Conservation (phyloP, 495 filamentous ascomycete genomes). For the Penicillium roqueforti region DNA sequence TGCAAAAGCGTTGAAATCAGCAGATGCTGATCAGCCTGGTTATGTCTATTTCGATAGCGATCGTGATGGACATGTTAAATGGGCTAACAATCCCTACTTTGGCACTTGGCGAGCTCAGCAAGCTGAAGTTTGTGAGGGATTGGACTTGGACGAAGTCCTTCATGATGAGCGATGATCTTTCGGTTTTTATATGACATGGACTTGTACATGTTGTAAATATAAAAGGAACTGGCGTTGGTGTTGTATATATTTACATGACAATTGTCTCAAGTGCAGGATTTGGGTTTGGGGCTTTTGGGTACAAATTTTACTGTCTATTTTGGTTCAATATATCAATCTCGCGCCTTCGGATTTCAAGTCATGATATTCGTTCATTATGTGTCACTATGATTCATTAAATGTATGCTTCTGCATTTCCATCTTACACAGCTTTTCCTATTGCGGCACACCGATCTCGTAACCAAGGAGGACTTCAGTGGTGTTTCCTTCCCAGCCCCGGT, state of each 20-base stretch:
- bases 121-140: conserved; percentile 34
- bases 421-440: conserved; percentile 8
- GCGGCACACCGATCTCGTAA: conserved; percentile 75
- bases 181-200: conserved; percentile 6
- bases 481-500: conserved; percentile 92
- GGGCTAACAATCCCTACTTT: conserved; percentile 37
- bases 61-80: conserved; percentile 33
- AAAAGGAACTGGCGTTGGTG: conserved; percentile 12
- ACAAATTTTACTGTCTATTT: neutral
- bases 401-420: neutral
- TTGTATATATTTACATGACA: neutral
- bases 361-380: conserved; percentile 9
- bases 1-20: conserved; percentile 3
- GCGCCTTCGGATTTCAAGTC: neutral
- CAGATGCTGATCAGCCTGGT: conserved; percentile 23
- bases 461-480: conserved; percentile 88
- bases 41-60: conserved; percentile 45
- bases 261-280: neutral
- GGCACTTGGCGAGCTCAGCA: conserved; percentile 38
- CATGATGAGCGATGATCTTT: conserved; percentile 23
- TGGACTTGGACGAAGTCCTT: conserved; percentile 30
- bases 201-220: conserved; percentile 6
- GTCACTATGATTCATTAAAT: neutral
- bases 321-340: neutral
- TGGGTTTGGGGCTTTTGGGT: neutral